A percentile compares a stretch with the other conserved stretches of the same genome.
phyloP scores from a whole-genome alignment of 2,329 filamentous ascomycete genomes.

The Ophiostoma australiae region DNA sequence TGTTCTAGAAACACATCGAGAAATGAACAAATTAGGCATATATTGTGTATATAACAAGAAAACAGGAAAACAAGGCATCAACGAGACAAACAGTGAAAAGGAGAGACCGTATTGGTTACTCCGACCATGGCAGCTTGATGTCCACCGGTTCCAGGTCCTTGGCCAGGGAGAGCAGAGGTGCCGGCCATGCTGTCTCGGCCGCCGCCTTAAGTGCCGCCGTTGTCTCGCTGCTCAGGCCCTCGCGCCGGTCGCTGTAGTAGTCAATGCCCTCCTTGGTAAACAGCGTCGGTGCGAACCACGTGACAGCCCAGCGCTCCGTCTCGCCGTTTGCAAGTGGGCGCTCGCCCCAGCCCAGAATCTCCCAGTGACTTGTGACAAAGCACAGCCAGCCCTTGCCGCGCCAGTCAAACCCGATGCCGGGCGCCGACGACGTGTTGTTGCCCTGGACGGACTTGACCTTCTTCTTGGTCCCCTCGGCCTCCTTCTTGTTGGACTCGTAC shows the following conservation, averaged over 20 bases:
- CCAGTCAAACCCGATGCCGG: constrained; percentile 61
- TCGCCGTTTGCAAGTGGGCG: constrained; percentile 37
- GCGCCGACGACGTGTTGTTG: constrained; percentile 45
- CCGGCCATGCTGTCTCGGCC: constrained; percentile 42
- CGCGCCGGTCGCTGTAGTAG: constrained; percentile 62
- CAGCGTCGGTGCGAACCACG: constrained; percentile 75
- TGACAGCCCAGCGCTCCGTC: constrained; percentile 66
- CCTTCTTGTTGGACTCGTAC: constrained; percentile 54
- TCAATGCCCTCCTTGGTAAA: constrained; percentile 82
- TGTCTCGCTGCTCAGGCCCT: constrained; percentile 55
- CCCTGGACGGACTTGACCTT: constrained; percentile 58
- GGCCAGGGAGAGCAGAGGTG: constrained; percentile 49
- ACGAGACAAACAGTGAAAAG: background rate
- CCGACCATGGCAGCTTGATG: constrained; percentile 49
- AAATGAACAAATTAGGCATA: background rate
- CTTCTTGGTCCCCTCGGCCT: constrained; percentile 37
- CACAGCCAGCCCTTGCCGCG: constrained; percentile 69
- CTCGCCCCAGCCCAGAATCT: constrained; percentile 72
- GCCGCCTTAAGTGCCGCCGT: constrained; percentile 22
- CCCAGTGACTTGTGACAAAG: constrained; percentile 72
- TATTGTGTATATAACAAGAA: background rate
- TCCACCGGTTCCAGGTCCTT: constrained; percentile 48
- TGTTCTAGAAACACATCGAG: background rate
- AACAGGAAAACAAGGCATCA: background rate
- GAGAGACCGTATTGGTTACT: constrained; percentile 30